Conservation (phyloP, 176 grass and related monocot genomes). For the Carex kokanica region DNA sequence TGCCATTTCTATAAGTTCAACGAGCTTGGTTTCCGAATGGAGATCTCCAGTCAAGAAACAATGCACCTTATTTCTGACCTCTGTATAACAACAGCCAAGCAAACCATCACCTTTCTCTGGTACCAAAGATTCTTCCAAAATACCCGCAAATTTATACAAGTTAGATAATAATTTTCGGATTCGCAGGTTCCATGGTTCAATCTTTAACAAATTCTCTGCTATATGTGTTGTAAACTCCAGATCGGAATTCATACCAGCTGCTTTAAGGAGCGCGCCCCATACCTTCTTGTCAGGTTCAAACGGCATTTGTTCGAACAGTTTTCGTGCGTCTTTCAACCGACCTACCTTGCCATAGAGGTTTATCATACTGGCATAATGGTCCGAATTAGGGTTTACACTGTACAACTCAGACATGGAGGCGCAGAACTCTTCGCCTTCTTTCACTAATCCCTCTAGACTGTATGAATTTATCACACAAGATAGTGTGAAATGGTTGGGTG, state of each 20-base stretch:
- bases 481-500: slow-evolving; percentile 28
- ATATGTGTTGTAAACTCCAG: slow-evolving; percentile 25
- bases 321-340: slow-evolving; percentile 27
- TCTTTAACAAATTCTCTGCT: slow-evolving; percentile 23
- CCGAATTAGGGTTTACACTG: slow-evolving; percentile 16
- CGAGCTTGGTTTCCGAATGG: neutral
- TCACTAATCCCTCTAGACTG: slow-evolving; percentile 31
- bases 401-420: slow-evolving; percentile 27
- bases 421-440: slow-evolving; percentile 33
- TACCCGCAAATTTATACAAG: slow-evolving; percentile 26
- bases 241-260: slow-evolving; percentile 28
- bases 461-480: slow-evolving; percentile 31
- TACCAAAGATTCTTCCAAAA: neutral
- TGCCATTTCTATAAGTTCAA: slow-evolving; percentile 1
- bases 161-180: slow-evolving; percentile 25
- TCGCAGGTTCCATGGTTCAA: slow-evolving; percentile 31
- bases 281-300: slow-evolving; percentile 27
- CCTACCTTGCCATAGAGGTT: slow-evolving; percentile 33
- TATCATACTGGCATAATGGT: slow-evolving; percentile 39
- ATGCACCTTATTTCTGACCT: slow-evolving; percentile 24
- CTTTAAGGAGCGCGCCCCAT: slow-evolving; percentile 36
- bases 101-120: neutral
- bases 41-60: slow-evolving; percentile 29
- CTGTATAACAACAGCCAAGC: slow-evolving; percentile 38
- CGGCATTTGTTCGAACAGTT: slow-evolving; percentile 32